Evolutionary conservation across 2,329 filamentous ascomycete genomes (phyloP), one percentile per base, ranked within the genome.

Genomic region (Fusarium bactridioides): DNA sequence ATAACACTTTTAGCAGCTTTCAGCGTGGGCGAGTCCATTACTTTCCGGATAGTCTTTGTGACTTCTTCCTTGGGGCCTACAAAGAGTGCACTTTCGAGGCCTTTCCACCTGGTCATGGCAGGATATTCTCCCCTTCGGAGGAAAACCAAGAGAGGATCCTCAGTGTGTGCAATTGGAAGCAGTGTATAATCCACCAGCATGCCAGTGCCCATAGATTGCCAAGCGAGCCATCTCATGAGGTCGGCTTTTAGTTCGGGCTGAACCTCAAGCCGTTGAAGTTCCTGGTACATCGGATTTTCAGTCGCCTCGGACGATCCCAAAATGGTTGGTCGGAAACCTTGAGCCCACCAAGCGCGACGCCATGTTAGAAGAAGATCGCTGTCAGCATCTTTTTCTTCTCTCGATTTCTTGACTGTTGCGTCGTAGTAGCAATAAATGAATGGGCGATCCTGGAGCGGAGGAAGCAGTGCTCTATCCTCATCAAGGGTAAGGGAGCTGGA

Each of bases 341-440:
- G 91, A 1, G 95, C 94, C 93, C 94, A 98, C 94, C 95, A 98
- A 6, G 95, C 95, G 50, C 94, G 89, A 67, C 95, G 89, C 96
- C 96, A 98, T 59, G 93, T 92, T 64, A 97, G 84, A 54, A 98
- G 86, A 66, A 98, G 83, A 65, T 91, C 88, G 78, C 92, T 92
- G 79, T 98, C 93, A 8, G 93, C 93, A 67, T 92, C 88, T 75
- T 89, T 89, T 56, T 89, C 87, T 23, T 88, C 87, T 54, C 88
- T 86, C 37, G 92, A 88, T 80, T 91, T 91, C 68, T 87, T 83
- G 23, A 86, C 80, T 9, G 88, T 89, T 16, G 89, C 84, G 77
- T 97, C 94, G 80, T 97, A 97, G 82, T 95, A 98, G 72, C 94
- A 97, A 82, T 97, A 98, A 61, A 98, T 91, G 2, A 90, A 87